Evolutionary conservation across 768 basidiomycete species (phyloP).

Genomic region (Trametes coccinea): DNA sequence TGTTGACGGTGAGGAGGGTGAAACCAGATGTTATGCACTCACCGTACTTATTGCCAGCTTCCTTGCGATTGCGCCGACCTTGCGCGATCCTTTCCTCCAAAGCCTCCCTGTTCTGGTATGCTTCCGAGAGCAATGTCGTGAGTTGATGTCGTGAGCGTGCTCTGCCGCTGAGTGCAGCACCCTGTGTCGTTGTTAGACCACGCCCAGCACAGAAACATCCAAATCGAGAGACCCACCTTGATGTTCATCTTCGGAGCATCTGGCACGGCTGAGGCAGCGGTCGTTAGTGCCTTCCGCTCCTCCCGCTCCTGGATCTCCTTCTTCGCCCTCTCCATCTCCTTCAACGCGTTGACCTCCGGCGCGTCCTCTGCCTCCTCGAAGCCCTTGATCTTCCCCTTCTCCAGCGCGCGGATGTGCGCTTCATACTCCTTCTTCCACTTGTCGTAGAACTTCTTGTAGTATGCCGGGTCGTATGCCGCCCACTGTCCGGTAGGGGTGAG

Average conservation of each 20-base stretch:
- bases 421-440: conserved; percentile 78
- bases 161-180: conserved; percentile 67
- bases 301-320: conserved; percentile 74
- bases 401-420: conserved; percentile 67
- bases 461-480: conserved; percentile 69
- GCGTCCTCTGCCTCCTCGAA: conserved; percentile 69
- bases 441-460: conserved; percentile 66
- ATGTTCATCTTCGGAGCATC: conserved; percentile 82
- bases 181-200: conserved; percentile 40
- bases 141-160: conserved; percentile 79
- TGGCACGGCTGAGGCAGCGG: conserved; percentile 52
- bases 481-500: conserved; percentile 79
- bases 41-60: conserved; percentile 93
- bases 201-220: background rate
- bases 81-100: conserved; percentile 85
- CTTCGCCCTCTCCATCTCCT: conserved; percentile 79
- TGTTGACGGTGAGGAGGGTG: too few relatives aligned
- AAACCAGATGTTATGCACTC: conserved; percentile 24
- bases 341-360: conserved; percentile 60
- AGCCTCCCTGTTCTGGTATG: conserved; percentile 79
- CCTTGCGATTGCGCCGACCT: conserved; percentile 80
- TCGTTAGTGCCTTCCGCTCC: conserved; percentile 73
- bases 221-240: conserved; percentile 47
- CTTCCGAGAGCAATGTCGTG: conserved; percentile 77
- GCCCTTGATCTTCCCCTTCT: conserved; percentile 65